Conservation (phyloP, 2,329 filamentous ascomycete genomes). For the Diaporthe citriasiana region DNA sequence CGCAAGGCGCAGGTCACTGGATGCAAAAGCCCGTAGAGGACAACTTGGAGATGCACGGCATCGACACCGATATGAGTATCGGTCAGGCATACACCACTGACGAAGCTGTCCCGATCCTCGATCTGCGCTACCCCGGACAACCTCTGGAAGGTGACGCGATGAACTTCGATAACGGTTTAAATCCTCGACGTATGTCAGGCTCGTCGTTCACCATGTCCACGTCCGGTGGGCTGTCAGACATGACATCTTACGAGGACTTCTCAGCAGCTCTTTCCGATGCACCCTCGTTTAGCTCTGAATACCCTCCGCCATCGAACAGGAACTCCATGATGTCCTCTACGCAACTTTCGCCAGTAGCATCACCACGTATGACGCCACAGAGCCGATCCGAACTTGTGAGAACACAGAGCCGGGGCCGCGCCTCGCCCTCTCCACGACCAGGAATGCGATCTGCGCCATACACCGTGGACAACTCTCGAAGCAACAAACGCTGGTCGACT, state of each 20-base stretch:
- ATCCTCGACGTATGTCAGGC: constrained; percentile 76
- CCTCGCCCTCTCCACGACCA: constrained; percentile 79
- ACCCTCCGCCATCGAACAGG: constrained; percentile 75
- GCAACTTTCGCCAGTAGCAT: constrained; percentile 80
- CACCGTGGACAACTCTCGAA: constrained; percentile 73
- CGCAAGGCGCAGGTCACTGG: constrained; percentile 60
- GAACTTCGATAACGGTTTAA: constrained; percentile 65
- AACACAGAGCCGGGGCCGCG: constrained; percentile 76
- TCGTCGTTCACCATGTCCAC: constrained; percentile 82
- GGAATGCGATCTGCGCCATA: constrained; percentile 79
- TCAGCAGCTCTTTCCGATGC: constrained; percentile 76
- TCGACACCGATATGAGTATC: constrained; percentile 72
- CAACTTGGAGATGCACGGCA: constrained; percentile 65
- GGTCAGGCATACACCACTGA: constrained; percentile 74
- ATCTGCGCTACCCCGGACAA: constrained; percentile 66
- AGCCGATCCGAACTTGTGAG: constrained; percentile 73
- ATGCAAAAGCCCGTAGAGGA: constrained; percentile 70
- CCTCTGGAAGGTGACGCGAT: constrained; percentile 65
- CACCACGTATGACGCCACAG: constrained; percentile 75
- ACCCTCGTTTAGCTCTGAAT: constrained; percentile 76
- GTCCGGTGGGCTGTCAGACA: constrained; percentile 74
- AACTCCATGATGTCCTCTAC: constrained; percentile 80
- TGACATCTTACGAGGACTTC: constrained; percentile 80
- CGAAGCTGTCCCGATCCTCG: constrained; percentile 73
- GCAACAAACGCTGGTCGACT: constrained; percentile 82